Evolutionary conservation across 2,329 filamentous ascomycete species (phyloP), one percentile per base, ranked within the genome.

Genomic region (Blastomyces emzantsi): DNA sequence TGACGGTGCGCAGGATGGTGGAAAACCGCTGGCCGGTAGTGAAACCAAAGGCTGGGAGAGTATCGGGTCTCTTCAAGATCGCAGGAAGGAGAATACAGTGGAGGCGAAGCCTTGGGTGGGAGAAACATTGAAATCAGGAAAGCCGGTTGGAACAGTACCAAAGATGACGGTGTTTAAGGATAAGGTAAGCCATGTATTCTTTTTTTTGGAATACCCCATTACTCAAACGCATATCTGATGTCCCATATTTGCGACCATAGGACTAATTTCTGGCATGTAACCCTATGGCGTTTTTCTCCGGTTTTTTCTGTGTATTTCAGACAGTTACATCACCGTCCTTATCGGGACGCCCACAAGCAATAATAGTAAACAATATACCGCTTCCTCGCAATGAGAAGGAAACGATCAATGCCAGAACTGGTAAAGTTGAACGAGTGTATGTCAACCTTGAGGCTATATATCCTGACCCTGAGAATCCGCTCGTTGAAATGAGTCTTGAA

Each of bases 151-250:
- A 54, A 85, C 83, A 41, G 83, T 83, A 62, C 82, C 87, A 62
- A 97, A 97, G 81, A 89, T 99, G 87, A 81, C 88, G 72, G 85
- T 99, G 56, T 99, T 97, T 81, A 93, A 90, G 82, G 94, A 99
- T 82, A 82, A 89, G 89, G 94, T 99, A 88, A 88, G 91, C 83
- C 13, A n/a, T 2, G 5, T 71, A 66, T 70, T 68, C 71, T 66
- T 70, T 68, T 70, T 83, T 74, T n/a, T n/a, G n/a, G 71, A 71
- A 66, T 70, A 68, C 70, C 69, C 74, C 73, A 69, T 67, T 67
- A 67, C 69, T 67, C 69, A 67, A 67, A 69, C 67, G 69, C 72
- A 69, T 73, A 72, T 75, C 71, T 75, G 74, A 76, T 70, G 54
- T 74, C 77, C 81, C 83, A 82, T 76, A 85, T 94, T 94, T 90